Base-by-base conservation (phyloP, 139 green algal species). In the Dunaliella primolecta region DNA sequence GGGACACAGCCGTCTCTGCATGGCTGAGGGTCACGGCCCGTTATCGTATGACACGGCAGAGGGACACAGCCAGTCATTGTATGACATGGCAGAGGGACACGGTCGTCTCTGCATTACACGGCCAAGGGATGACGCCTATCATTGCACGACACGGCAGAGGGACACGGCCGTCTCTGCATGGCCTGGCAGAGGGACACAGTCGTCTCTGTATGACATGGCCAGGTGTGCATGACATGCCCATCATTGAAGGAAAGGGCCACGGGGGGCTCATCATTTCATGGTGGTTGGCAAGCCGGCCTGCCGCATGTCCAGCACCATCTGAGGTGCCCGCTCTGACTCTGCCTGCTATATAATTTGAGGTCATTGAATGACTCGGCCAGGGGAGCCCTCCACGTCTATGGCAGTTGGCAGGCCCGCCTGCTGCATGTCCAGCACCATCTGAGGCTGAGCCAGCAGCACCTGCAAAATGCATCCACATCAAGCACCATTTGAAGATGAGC, bases 361-460 rank as follows among this genome's bases (percentile, higher is more conserved):
- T 15, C 46, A 7, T 15, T 64, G 15, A 15, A 64, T 64, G 7
- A 64, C 46, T 64, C 15, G 46, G 7, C 46, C 46, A 15, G 46
- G 46, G 7, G 46, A 7, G 15, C 78, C 78, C 78, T 83, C 78
- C 20, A 83, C 78, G 25, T 83, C 78, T 25, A 74, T 24, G 1
- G 78, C 78, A 75, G 37, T 74, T 1, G 37, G 29, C 78, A 83
- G 64, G 38, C 78, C 78, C 25, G 78, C 78, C 24, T 70, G 37
- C 78, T 83, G 78, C 78, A 83, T 83, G 78, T 83, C 78, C 37
- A 83, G 78, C 20, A 83, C 78, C 78, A 83, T 83, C 78, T 83
- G 78, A 15, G 46, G 46, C 46, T 64, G 46, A 64, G n/a, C n/a
- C n/a, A 36, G 30, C 75, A 80, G n/a, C 24, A 33, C 30, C n/a